Evolutionary conservation across 768 basidiomycete genomes (phyloP), one percentile per base, ranked within the genome.

Genomic region (Cubamyces sp.): DNA sequence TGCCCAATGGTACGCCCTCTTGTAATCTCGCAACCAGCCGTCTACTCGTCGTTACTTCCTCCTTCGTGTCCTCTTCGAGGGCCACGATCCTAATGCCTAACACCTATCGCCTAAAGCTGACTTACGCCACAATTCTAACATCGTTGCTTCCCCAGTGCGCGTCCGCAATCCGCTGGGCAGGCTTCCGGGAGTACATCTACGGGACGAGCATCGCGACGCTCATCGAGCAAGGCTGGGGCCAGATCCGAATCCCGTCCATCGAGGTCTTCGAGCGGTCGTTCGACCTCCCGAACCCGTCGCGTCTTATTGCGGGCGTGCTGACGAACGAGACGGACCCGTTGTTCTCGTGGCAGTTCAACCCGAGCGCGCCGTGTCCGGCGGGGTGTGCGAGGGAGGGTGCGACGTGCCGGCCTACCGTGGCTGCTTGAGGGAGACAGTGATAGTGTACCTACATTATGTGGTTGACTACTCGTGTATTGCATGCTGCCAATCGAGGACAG

Each of bases 151-250:
- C 9, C 8, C 19, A 64, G 62, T 64, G 62, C 62, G 57, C 62
- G 5, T 64, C 53, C 28, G 62, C 62, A 19, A 56, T 64, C 47
- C 62, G 57, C 25, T 60, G 25, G 19, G 21, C 62, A 0, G 62
- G 62, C 11, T 64, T 64, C 62, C 62, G 62, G 46, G 62, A 64
- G 57, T 64, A 64, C 62, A 48, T 64, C 52, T 64, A 59, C 57
- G 62, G 62, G 5, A 34, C 53, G 40, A 64, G 51, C 57, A 59
- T 60, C 40, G 46, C 42, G 30, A 30, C 21, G 39, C 62, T 64
- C 62, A 28, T 64, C 40, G 41, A 39, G 47, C 57, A 26, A 19
- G 62, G 62, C 15, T 64, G 57, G 57, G 28, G 12, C 26, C 62
- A 64, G 41, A 64, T 64, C 54, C 62, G 62, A 9, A 34, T 64